These are phyloP conservation scores for Solanum ossicruentum DNA, from an alignment of 257 asterid species.

Conservation along the genomic window DNA sequence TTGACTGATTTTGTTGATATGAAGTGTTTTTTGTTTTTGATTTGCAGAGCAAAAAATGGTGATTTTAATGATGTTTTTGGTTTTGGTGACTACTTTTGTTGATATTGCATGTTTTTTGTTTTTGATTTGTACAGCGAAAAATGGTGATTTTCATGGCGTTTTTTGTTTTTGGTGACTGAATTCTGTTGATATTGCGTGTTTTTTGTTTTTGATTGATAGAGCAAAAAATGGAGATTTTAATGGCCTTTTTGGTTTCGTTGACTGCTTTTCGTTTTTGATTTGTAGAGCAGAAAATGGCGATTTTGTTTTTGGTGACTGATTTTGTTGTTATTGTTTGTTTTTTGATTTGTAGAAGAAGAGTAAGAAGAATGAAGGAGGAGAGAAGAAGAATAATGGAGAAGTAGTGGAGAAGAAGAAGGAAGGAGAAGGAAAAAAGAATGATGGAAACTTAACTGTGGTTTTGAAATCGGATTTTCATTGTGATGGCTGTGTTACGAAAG, in stretches of 20 bases:
- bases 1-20: too few relatives aligned
- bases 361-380: constrained; percentile 9
- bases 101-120: background rate
- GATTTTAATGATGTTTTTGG: background rate
- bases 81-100: too few relatives aligned
- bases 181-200: too few relatives aligned
- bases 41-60: background rate
- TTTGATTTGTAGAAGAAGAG: constrained; percentile 13
- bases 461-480: constrained; percentile 71
- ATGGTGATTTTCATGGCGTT: background rate
- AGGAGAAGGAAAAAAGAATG: background rate
- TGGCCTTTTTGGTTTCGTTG: too few relatives aligned
- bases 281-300: background rate
- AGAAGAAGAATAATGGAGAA: constrained; percentile 8
- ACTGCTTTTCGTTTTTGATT: too few relatives aligned
- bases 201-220: background rate
- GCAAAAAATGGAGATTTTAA: background rate
- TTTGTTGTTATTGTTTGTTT: background rate
- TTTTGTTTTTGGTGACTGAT: background rate
- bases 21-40: too few relatives aligned
- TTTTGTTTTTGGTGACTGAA: too few relatives aligned
- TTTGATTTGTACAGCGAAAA: background rate
- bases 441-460: constrained; percentile 23
- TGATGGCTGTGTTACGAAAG: constrained; percentile 69
- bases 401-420: background rate